phyloP scores from a whole-genome alignment of 2,329 filamentous ascomycete species.

The Apiospora saccharicola region DNA sequence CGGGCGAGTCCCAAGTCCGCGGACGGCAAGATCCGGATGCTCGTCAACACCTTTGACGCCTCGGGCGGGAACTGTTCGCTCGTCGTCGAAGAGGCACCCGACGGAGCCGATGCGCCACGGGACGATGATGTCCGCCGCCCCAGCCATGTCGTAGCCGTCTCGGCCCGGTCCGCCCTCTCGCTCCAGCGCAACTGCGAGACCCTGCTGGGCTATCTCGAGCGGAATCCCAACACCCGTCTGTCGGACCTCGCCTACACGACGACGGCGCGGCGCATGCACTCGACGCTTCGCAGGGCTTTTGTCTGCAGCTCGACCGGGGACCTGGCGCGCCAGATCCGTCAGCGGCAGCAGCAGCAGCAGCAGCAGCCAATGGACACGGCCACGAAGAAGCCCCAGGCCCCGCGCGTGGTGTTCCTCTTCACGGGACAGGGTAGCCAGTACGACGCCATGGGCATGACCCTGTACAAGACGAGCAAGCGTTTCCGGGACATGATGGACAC shows the following conservation, averaged over 20 bases:
- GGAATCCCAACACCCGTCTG: conserved; percentile 47
- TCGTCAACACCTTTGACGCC: conserved; percentile 61
- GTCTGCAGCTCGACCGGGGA: neutral
- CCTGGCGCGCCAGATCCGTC: too few species aligned
- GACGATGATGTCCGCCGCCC: too few species aligned
- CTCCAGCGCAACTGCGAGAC: conserved; percentile 52
- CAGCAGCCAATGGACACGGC: too few species aligned
- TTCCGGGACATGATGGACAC: neutral
- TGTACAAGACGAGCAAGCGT: neutral
- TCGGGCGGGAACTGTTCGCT: conserved; percentile 56
- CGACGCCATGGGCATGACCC: neutral
- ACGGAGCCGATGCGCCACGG: too few species aligned
- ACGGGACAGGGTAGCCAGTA: neutral
- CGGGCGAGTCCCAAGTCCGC: conserved; percentile 32
- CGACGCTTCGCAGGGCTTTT: conserved; percentile 40
- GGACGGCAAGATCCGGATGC: conserved; percentile 39
- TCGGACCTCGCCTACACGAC: conserved; percentile 60
- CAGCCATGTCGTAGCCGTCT: conserved; percentile 48
- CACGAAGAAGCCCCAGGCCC: too few species aligned
- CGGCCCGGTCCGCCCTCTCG: conserved; percentile 51
- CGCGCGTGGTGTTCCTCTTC: neutral
- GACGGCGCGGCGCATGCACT: conserved; percentile 54
- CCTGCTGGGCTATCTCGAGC: conserved; percentile 44
- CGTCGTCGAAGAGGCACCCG: conserved; percentile 33
- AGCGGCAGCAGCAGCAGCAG: too few species aligned